phyloP scores from a whole-genome alignment of 1,284 basidiomycete genomes.

The Cryptococcus sp. region DNA sequence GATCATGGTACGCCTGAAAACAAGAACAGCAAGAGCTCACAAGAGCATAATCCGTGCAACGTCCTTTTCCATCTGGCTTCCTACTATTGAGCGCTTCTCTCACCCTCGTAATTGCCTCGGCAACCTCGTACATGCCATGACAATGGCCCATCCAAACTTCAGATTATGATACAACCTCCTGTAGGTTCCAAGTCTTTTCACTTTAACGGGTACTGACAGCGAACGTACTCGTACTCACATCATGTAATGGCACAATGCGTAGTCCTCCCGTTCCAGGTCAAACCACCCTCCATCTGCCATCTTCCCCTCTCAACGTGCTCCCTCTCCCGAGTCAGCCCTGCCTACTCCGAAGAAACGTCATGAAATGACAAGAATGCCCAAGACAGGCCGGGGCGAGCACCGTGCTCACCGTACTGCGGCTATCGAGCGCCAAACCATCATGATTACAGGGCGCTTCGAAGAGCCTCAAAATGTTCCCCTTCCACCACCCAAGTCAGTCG shows the following conservation, averaged over 20 bases:
- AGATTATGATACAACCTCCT: conserved; percentile 45
- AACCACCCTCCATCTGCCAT: conserved; percentile 13
- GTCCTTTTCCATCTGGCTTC: background rate
- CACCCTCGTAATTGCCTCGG: background rate
- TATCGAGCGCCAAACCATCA: conserved; percentile 5
- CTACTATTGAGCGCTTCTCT: background rate
- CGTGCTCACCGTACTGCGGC: background rate
- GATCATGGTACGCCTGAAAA: conserved; percentile 28
- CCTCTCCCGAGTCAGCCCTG: background rate
- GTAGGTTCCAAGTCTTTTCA: conserved; percentile 22
- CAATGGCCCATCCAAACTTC: background rate
- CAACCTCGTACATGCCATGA: background rate
- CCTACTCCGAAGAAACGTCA: too few species aligned
- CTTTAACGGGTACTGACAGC: background rate
- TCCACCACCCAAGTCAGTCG: conserved; percentile 12
- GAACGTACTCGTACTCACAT: background rate
- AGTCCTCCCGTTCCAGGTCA: conserved; percentile 17
- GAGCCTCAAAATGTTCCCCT: conserved; percentile 11
- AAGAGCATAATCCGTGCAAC: background rate
- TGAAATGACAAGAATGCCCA: too few species aligned
- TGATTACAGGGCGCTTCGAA: conserved; percentile 9
- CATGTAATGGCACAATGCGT: background rate
- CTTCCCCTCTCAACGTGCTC: background rate
- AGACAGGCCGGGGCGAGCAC: too few species aligned
- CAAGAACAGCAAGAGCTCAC: conserved; percentile 8